A percentile compares a stretch with the other conserved stretches of the same genome.
These are phyloP conservation scores for Cavenderia fasciculata DNA, from an alignment of 78 protist genomes.

Conservation along the genomic window DNA sequence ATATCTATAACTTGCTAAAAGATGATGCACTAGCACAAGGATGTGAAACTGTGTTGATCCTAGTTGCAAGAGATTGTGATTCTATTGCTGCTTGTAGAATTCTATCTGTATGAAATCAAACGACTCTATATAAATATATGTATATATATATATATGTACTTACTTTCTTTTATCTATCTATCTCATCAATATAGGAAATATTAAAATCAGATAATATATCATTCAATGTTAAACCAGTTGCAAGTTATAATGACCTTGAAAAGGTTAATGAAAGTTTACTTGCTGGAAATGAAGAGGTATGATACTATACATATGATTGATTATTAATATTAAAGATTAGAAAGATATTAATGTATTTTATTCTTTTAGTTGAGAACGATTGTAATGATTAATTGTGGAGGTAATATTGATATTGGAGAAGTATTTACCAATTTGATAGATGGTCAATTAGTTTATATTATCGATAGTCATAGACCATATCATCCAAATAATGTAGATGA, in stretches of 20 bases:
- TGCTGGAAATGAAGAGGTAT: slow-evolving; percentile 44
- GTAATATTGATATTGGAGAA: slow-evolving; percentile 28
- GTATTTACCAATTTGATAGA: slow-evolving; percentile 26
- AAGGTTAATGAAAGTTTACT: slow-evolving; percentile 12
- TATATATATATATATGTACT: too few species aligned
- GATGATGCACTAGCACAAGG: slow-evolving; percentile 56
- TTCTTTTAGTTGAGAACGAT: slow-evolving; percentile 26
- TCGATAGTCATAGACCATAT: slow-evolving; percentile 79
- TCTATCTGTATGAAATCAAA: slow-evolving; percentile 19
- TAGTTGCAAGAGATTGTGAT: slow-evolving; percentile 75
- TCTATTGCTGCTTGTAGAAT: slow-evolving; percentile 67
- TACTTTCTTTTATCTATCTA: neutral
- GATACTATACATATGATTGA: neutral
- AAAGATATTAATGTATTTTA: neutral
- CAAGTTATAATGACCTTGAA: slow-evolving; percentile 10
- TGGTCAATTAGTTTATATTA: slow-evolving; percentile 43
- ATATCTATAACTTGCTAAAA: slow-evolving; percentile 42
- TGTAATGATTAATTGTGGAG: slow-evolving; percentile 80
- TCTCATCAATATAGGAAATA: slow-evolving; percentile 26
- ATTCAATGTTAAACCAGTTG: slow-evolving; percentile 52
- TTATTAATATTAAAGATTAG: neutral
- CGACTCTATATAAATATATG: neutral
- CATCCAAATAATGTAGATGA: slow-evolving; percentile 1
- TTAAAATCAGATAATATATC: slow-evolving; percentile 62
- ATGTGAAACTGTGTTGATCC: slow-evolving; percentile 27